A percentile compares a stretch with the other conserved stretches of the same genome.
Evolutionary conservation across 2,329 filamentous ascomycete species (phyloP).

Genomic region (Fusarium proliferatum): DNA sequence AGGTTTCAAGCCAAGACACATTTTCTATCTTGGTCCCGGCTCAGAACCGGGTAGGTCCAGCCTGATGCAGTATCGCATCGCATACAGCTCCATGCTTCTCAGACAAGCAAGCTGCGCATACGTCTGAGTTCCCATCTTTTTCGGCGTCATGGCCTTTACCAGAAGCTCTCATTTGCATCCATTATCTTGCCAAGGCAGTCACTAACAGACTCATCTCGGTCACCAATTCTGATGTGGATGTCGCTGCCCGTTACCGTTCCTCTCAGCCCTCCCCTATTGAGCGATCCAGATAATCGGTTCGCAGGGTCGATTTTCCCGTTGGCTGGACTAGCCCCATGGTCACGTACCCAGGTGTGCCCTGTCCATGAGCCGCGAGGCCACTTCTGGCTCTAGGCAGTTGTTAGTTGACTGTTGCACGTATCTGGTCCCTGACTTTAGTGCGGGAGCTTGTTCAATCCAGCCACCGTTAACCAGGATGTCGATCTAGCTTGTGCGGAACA

Average conservation of each 20-base stretch:
- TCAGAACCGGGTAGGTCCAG: conserved; percentile 18
- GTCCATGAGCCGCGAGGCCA: conserved; percentile 28
- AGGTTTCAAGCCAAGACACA: conserved; percentile 18
- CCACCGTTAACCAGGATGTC: conserved; percentile 40
- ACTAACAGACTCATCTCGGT: conserved; percentile 41
- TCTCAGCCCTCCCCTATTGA: conserved; percentile 36
- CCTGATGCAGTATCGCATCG: conserved; percentile 23
- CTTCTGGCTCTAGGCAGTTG: conserved; percentile 17
- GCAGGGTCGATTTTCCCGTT: conserved; percentile 37
- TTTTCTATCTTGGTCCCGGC: conserved; percentile 13
- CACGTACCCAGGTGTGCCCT: conserved; percentile 29
- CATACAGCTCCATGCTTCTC: conserved; percentile 14
- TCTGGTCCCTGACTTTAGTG: conserved; percentile 28
- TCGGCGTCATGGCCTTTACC: conserved; percentile 32
- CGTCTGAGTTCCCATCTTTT: conserved; percentile 18
- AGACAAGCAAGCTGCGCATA: conserved; percentile 22
- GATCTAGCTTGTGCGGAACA: conserved; percentile 34
- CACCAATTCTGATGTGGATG: conserved; percentile 32
- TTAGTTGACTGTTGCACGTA: conserved; percentile 21
- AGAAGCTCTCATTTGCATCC: conserved; percentile 29
- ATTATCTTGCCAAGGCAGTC: conserved; percentile 27
- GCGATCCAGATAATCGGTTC: conserved; percentile 40
- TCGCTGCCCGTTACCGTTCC: conserved; percentile 19
- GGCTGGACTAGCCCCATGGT: conserved; percentile 23
- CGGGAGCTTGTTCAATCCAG: conserved; percentile 34